Conservation (phyloP, 139 green algal species). For the Closterium sp. region DNA sequence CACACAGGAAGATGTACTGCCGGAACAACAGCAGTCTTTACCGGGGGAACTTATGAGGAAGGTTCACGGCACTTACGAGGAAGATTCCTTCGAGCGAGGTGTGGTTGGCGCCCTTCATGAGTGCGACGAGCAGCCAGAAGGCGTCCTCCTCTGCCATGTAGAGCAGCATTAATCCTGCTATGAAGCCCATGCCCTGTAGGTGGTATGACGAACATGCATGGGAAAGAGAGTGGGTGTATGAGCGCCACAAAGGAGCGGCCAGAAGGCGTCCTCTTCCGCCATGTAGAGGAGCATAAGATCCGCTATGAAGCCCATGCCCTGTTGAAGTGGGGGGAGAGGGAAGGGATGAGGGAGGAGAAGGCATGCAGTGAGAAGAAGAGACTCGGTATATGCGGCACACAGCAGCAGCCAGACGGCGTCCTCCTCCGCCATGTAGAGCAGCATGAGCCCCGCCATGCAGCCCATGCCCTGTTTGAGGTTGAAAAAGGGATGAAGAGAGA, state of each 20-base stretch:
- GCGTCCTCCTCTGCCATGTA: conserved; percentile 84
- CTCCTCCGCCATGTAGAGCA: too few species aligned
- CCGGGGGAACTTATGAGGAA: too few species aligned
- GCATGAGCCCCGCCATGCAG: too few species aligned
- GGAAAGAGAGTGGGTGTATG: too few species aligned
- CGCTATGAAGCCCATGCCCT: too few species aligned
- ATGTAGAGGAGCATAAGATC: too few species aligned
- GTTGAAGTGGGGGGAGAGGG: not conserved
- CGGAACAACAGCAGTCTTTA: not conserved
- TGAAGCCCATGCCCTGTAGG: conserved; percentile 84
- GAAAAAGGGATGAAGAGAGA: too few species aligned
- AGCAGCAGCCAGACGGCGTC: not conserved
- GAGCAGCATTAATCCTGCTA: conserved; percentile 81
- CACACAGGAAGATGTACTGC: not conserved
- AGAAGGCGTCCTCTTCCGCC: too few species aligned
- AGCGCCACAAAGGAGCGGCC: too few species aligned
- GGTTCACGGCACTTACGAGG: conserved; percentile 24
- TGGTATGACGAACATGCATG: too few species aligned
- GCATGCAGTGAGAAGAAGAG: not conserved
- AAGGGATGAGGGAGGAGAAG: not conserved
- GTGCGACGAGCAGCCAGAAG: conserved; percentile 82
- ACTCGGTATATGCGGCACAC: not conserved
- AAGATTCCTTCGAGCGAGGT: conserved; percentile 70
- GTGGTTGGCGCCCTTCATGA: conserved; percentile 67
- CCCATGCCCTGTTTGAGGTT: too few species aligned